Conservation (phyloP, 768 basidiomycete genomes). For the Hypsizygus marmoreus region DNA sequence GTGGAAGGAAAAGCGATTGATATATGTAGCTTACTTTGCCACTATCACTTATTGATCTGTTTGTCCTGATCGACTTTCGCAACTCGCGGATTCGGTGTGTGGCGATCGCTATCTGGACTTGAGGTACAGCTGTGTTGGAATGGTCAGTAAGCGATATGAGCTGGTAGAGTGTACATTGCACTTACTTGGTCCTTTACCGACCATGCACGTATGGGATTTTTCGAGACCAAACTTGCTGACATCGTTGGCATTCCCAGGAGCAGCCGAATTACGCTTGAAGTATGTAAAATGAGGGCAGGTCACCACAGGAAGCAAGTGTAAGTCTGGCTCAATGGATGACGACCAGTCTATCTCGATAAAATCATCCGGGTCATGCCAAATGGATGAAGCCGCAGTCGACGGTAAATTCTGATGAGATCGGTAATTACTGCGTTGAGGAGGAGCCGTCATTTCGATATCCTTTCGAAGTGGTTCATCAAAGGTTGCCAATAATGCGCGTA, state of each 20-base stretch:
- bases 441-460: slow-evolving; percentile 47
- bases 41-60: slow-evolving; percentile 6
- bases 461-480: slow-evolving; percentile 76
- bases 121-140: slow-evolving; percentile 51
- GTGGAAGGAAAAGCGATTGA: not conserved
- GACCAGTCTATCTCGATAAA: slow-evolving; percentile 79
- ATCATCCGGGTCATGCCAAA: slow-evolving; percentile 82
- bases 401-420: slow-evolving; percentile 48
- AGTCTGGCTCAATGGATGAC: slow-evolving; percentile 49
- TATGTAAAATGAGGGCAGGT: slow-evolving; percentile 83
- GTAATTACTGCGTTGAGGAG: slow-evolving; percentile 51
- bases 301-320: slow-evolving; percentile 74
- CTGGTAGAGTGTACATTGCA: slow-evolving; percentile 5
- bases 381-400: slow-evolving; percentile 41
- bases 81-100: slow-evolving; percentile 56
- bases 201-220: slow-evolving; percentile 76
- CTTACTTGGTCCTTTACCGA: slow-evolving; percentile 73
- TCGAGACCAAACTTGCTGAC: slow-evolving; percentile 86
- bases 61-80: slow-evolving; percentile 22
- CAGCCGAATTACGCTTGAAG: slow-evolving; percentile 60
- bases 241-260: slow-evolving; percentile 40
- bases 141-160: slow-evolving; percentile 8
- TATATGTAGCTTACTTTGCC: slow-evolving; percentile 5
- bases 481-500: slow-evolving; percentile 76
- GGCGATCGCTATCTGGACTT: slow-evolving; percentile 66